phyloP scores from a whole-genome alignment of 2,329 filamentous ascomycete species.

The Monosporascus sp. region DNA sequence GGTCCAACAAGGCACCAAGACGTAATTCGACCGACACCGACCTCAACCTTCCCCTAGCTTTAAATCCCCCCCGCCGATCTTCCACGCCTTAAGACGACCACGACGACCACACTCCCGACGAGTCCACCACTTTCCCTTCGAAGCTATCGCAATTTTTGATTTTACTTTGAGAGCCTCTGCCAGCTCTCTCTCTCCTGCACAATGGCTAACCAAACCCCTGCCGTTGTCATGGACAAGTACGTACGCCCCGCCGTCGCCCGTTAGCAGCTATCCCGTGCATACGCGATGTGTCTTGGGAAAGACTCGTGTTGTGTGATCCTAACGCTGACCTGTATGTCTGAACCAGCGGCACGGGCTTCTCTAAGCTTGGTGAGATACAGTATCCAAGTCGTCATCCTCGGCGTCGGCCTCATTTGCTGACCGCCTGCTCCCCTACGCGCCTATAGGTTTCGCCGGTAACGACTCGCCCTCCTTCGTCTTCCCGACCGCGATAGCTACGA shows the following conservation, averaged over 20 bases:
- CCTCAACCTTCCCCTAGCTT: background rate
- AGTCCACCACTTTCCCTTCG: no score
- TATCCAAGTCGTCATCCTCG: no score
- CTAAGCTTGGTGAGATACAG: conserved; percentile 77
- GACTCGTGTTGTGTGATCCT: conserved; percentile 15
- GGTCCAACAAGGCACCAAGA: no score
- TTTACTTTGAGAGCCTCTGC: conserved; percentile 3
- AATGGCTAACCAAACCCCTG: conserved; percentile 98
- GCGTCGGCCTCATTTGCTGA: conserved; percentile 2
- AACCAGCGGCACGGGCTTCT: conserved; percentile 94
- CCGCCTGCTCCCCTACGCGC: conserved; percentile 18
- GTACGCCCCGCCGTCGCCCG: conserved; percentile 40
- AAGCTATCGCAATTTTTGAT: background rate
- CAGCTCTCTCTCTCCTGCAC: conserved; percentile 28
- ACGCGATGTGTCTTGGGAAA: background rate
- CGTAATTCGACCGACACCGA: no score
- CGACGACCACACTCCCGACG: no score
- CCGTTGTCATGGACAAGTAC: conserved; percentile 99
- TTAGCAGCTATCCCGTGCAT: background rate
- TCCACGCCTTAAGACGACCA: no score
- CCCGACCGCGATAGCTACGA: conserved; percentile 96
- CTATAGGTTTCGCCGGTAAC: conserved; percentile 91
- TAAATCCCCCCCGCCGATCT: background rate
- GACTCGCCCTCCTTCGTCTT: conserved; percentile 99
- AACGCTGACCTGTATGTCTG: conserved; percentile 35